Base-by-base conservation (phyloP, 257 asterid genomes). In the Handroanthus guayacan region DNA sequence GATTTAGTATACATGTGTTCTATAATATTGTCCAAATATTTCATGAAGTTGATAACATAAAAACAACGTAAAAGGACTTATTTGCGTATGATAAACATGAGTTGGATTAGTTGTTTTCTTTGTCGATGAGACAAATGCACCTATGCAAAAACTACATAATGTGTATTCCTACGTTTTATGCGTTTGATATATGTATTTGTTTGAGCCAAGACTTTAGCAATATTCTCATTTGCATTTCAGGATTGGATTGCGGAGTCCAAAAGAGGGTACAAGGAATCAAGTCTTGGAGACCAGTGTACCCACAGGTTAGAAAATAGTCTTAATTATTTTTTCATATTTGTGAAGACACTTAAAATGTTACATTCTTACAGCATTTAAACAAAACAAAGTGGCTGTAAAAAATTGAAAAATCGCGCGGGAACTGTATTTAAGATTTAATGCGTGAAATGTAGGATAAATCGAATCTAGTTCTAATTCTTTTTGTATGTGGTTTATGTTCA, bases 221-320 rank as follows among this genome's bases (percentile, higher is more conserved):
- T 8, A 5, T 8, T n/a, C 20, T 34, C 6, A 17, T 54, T 62
- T 58, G 39, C 17, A 12, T 75, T 18, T 60, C 88, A 90, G 96
- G 88, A 90, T 72, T 90, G 96, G 96, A 12, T 11, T 60, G 86
- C 84, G 48, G 90, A 90, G 74, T 79, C 85, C 71, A 57, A 75
- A 14, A 65, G 77, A 55, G 92, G 94, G 5, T 90, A 48, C 81
- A 81, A 84, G 74, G 79, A 82, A 79, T 90, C 96, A 63, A 84
- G 71, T 73, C 84, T 90, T 74, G 94, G 80, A 79, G 85, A 81
- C 54, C 90, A 90, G 44, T 90, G 96, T 84, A 88, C 84, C 70
- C 89, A 90, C 84, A 90, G 93, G 96, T 86, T 47, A 44, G 73
- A 44, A 50, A 43, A 51, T 50, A 31, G 48, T 61, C 44, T 34